Evolutionary conservation across 2,329 filamentous ascomycete species (phyloP), one percentile per base, ranked within the genome.

Genomic region (Aspergillus pseudonomiae): DNA sequence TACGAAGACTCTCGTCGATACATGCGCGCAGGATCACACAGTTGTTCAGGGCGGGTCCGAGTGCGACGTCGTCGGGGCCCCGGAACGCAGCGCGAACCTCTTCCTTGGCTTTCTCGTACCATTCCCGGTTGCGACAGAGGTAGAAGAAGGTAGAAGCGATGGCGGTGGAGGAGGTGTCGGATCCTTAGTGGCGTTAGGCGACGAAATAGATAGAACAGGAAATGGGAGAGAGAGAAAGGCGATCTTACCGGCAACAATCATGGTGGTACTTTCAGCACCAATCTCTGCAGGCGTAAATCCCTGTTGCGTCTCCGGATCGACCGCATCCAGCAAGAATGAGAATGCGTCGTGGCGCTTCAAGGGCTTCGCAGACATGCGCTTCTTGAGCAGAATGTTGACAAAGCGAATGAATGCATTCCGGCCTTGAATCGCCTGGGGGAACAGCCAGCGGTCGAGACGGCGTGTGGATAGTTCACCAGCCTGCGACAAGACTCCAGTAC

Each of bases 201-300:
- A 26, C 30, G 14, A 16, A 2, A 28, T 11, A 14, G 9, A n/a
- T n/a, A 7, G 26, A n/a, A 19, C 4, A 2, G 26, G 16, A 50
- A 59, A 60, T n/a, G 6, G 12, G 0, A 21, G n/a, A 2, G n/a
- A 2, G 21, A 24, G n/a, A 34, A 12, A 21, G 28, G 21, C 12
- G n/a, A 1, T n/a, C 55, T 55, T 70, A 63, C 78, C 83, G 16
- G 83, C 82, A 48, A 83, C 81, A 63, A 85, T 84, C 28, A 85
- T 68, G 3, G 82, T 73, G 59, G 82, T 81, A 41, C 79, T 82
- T 67, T 85, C 83, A 65, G 78, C 80, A 77, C 80, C 82, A 26
- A 85, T 67, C 67, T 85, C 83, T 58, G 78, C 74, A 72, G 77
- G 74, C 66, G 75, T 75, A 73, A 82, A 78, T 80, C 77, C 46